These are phyloP conservation scores for Polyporus arcularius DNA, from an alignment of 768 basidiomycete species.

Conservation along the genomic window DNA sequence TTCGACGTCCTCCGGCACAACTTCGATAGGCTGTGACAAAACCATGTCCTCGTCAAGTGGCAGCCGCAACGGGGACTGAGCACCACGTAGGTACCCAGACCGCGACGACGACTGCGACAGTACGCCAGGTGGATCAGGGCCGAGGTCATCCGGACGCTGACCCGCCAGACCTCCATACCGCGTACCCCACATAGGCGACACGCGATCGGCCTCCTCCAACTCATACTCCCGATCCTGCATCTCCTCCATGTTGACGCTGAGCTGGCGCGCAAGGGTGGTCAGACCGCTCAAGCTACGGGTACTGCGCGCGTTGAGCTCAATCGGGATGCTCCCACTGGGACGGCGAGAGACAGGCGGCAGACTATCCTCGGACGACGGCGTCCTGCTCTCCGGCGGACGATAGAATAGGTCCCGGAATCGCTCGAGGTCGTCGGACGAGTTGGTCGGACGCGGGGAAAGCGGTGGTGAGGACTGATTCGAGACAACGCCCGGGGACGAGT, in stretches of 20 bases:
- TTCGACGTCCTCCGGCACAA: slow-evolving; percentile 39
- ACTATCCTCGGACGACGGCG: slow-evolving; percentile 6
- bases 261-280: slow-evolving; percentile 40
- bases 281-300: slow-evolving; percentile 39
- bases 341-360: slow-evolving; percentile 25
- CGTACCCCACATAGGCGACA: slow-evolving; percentile 11
- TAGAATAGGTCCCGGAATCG: slow-evolving; percentile 77
- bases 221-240: slow-evolving; percentile 21
- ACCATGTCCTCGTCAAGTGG: slow-evolving; percentile 27
- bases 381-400: slow-evolving; percentile 38
- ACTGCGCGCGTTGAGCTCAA: slow-evolving; percentile 30
- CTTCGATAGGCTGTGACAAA: slow-evolving; percentile 26
- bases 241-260: slow-evolving; percentile 39
- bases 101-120: slow-evolving; percentile 21
- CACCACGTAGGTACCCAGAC: slow-evolving; percentile 10
- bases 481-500: slow-evolving; percentile 28
- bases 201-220: slow-evolving; percentile 20
- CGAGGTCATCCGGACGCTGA: slow-evolving; percentile 13
- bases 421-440: slow-evolving; percentile 67
- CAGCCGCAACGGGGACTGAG: slow-evolving; percentile 29
- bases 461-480: slow-evolving; percentile 39
- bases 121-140: slow-evolving; percentile 20
- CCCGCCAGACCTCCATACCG: slow-evolving; percentile 21
- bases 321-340: slow-evolving; percentile 28
- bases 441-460: slow-evolving; percentile 53